These are phyloP conservation scores for Nemophila menziesii DNA, from an alignment of 257 asterid species.

Conservation along the genomic window DNA sequence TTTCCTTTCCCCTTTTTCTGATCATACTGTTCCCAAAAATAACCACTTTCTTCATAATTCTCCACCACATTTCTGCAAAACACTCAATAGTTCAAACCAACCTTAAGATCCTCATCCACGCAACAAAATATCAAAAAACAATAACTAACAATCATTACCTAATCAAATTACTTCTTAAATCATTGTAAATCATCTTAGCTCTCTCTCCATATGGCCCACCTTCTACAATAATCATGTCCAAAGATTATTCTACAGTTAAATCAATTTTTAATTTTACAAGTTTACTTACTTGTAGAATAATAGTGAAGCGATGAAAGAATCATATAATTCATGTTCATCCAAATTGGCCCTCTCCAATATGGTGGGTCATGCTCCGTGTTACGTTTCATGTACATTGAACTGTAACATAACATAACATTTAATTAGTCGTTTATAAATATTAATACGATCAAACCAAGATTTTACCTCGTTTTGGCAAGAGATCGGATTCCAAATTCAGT, in stretches of 20 bases:
- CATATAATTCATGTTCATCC: slow-evolving; percentile 97
- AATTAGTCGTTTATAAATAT: too few species aligned
- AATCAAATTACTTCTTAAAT: slow-evolving; percentile 77
- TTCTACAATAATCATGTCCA: slow-evolving; percentile 27
- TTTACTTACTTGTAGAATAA: slow-evolving; percentile 84
- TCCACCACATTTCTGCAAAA: slow-evolving; percentile 61
- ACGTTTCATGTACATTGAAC: slow-evolving; percentile 85
- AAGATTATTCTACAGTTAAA: neutral
- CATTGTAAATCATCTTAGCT: slow-evolving; percentile 55
- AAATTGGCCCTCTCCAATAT: slow-evolving; percentile 97
- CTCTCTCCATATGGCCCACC: slow-evolving; percentile 76
- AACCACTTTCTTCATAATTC: slow-evolving; percentile 67
- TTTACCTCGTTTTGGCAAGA: slow-evolving; percentile 86
- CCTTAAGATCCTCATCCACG: neutral
- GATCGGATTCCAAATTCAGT: slow-evolving; percentile 87
- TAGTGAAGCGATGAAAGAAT: slow-evolving; percentile 76
- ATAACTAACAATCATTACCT: slow-evolving; percentile 25
- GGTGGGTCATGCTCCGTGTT: slow-evolving; percentile 96
- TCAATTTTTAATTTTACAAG: neutral
- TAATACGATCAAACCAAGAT: neutral
- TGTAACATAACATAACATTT: slow-evolving; percentile 18
- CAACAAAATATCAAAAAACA: neutral
- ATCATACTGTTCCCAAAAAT: slow-evolving; percentile 92
- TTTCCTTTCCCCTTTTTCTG: slow-evolving; percentile 86
- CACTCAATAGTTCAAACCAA: neutral